Conservation (phyloP, 768 basidiomycete genomes). For the Termitomyces sp. region DNA sequence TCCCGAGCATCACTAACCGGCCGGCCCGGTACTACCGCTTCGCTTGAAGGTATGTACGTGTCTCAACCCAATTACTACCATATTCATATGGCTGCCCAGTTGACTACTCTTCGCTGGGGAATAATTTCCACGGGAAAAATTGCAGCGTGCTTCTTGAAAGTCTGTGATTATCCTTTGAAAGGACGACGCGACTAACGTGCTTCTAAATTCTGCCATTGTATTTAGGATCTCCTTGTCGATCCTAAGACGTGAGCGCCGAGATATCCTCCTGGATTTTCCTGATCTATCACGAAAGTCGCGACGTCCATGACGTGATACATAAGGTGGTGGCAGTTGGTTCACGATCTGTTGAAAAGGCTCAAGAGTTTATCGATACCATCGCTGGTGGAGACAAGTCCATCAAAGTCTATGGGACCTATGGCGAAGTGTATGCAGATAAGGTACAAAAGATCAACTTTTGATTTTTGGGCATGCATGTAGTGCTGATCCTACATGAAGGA, state of each 20-base stretch:
- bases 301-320: conserved; percentile 59
- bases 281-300: conserved; percentile 42
- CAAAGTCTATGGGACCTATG: conserved; percentile 70
- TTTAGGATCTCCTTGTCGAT: conserved; percentile 69
- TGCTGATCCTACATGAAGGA: conserved; percentile 30
- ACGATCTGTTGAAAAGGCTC: conserved; percentile 60
- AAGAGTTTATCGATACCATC: conserved; percentile 55
- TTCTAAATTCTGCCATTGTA: not conserved
- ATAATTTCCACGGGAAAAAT: conserved; percentile 83
- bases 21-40: conserved; percentile 1
- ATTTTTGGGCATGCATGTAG: not conserved
- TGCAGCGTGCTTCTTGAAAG: conserved; percentile 62
- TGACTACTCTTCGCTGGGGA: conserved; percentile 66
- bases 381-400: conserved; percentile 45
- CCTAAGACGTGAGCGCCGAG: conserved; percentile 50
- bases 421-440: conserved; percentile 64
- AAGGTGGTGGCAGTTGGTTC: conserved; percentile 75
- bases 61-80: not conserved
- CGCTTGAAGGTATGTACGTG: too few species aligned
- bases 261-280: not conserved
- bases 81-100: conserved; percentile 25
- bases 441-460: conserved; percentile 28
- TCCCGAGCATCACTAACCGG: not conserved
- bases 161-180: conserved; percentile 17
- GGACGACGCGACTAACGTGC: not conserved